A percentile compares a stretch with the other conserved stretches of the same genome.
Evolutionary conservation across 2,329 filamentous ascomycete genomes (phyloP).

Genomic region (Mycosphaerella sp.): DNA sequence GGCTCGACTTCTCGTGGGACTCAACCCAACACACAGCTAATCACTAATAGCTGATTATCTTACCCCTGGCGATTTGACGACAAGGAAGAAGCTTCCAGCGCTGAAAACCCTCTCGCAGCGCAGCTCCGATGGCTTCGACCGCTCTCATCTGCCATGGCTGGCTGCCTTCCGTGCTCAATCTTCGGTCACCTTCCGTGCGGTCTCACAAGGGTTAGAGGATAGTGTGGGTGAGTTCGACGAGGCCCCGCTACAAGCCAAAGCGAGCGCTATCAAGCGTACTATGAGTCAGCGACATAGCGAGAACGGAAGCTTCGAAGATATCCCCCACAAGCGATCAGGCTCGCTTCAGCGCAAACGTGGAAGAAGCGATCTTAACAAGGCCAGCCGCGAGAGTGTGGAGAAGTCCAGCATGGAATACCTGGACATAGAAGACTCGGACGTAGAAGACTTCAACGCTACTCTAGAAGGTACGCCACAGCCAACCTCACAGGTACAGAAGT

Average conservation of each 20-base stretch:
- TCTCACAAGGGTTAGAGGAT: not conserved
- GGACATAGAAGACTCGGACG: not conserved
- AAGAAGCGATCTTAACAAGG: conserved; percentile 3
- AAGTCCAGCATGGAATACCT: no score
- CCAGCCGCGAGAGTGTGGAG: not conserved
- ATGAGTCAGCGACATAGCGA: conserved; percentile 1
- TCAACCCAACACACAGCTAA: not conserved
- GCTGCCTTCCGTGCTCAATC: not conserved
- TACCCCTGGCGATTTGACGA: not conserved
- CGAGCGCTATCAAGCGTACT: not conserved
- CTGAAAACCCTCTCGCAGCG: not conserved
- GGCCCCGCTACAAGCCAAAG: not conserved
- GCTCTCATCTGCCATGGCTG: not conserved
- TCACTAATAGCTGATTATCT: not conserved
- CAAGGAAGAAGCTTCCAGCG: not conserved
- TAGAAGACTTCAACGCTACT: not conserved
- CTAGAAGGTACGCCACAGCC: not conserved
- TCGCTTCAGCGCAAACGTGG: conserved; percentile 1
- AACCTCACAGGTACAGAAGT: conserved; percentile 1
- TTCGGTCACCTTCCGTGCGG: not conserved
- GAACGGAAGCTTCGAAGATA: not conserved
- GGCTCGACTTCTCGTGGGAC: not conserved
- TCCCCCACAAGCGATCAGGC: not conserved
- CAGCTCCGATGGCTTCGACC: not conserved
- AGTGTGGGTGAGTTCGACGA: not conserved